Evolutionary conservation across 345 rosid species (phyloP).

Genomic region (Adansonia digitata): DNA sequence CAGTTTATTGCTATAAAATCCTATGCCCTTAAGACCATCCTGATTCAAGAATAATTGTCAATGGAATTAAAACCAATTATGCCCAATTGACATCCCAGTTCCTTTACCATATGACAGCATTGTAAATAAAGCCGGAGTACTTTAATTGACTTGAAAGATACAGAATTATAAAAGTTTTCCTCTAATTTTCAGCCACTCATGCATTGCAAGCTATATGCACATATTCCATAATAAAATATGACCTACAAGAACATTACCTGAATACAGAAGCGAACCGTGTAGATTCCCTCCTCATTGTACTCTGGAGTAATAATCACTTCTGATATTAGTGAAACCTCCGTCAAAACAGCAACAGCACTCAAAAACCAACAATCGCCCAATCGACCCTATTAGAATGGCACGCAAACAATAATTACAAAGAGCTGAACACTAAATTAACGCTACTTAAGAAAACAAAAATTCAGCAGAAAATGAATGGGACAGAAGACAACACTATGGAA

Average conservation of each 20-base stretch:
- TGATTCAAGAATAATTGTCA: not conserved
- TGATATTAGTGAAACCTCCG: constrained; percentile 90
- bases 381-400: constrained; percentile 63
- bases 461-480: constrained; percentile 11
- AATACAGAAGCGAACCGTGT: constrained; percentile 98
- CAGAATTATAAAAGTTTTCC: not conserved
- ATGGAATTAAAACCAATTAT: not conserved
- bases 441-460: constrained; percentile 7
- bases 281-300: constrained; percentile 96
- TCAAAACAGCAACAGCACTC: constrained; percentile 95
- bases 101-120: not conserved
- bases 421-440: constrained; percentile 12
- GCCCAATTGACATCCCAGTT: not conserved
- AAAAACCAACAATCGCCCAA: constrained; percentile 99
- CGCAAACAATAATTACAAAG: constrained; percentile 4
- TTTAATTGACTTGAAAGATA: not conserved
- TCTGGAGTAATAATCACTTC: constrained; percentile 97
- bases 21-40: not conserved
- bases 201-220: not conserved
- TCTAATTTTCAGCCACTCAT: not conserved
- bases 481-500: constrained; percentile 3
- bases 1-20: not conserved
- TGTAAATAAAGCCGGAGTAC: not conserved
- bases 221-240: constrained; percentile 5
- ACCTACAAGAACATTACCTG: constrained; percentile 52